Evolutionary conservation across 768 basidiomycete genomes (phyloP).

Genomic region (Suillus bovinus): DNA sequence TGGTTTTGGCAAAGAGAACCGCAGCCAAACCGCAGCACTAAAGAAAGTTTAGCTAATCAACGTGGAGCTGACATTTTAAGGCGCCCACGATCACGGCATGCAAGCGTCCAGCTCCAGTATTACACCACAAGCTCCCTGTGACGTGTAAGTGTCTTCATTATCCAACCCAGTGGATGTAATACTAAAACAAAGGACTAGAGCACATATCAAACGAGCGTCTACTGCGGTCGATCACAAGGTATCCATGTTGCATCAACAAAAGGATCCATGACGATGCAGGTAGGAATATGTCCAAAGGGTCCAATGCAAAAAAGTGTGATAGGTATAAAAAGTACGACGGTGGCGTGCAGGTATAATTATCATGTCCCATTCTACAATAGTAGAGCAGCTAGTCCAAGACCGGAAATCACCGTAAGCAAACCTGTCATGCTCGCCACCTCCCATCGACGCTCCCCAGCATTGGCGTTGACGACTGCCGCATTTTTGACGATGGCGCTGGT

Average conservation of each 20-base stretch:
- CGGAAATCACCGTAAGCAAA: conserved; percentile 15
- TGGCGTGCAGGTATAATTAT: neutral
- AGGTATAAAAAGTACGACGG: conserved; percentile 9
- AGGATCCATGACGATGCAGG: conserved; percentile 17
- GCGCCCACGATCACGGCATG: neutral
- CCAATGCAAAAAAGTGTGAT: conserved; percentile 19
- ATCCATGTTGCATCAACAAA: conserved; percentile 7
- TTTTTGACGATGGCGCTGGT: conserved; percentile 9
- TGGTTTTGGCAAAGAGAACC: neutral
- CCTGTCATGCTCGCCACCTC: conserved; percentile 14
- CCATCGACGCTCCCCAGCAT: conserved; percentile 28
- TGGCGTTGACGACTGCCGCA: conserved; percentile 18
- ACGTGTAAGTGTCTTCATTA: conserved; percentile 10
- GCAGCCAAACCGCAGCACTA: too few species aligned
- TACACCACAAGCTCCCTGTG: too few species aligned
- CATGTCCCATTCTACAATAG: conserved; percentile 20
- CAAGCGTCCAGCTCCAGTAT: too few species aligned
- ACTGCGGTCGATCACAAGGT: conserved; percentile 13
- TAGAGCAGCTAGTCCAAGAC: conserved; percentile 24
- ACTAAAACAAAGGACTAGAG: conserved; percentile 16
- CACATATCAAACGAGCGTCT: conserved; percentile 21
- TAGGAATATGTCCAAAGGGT: conserved; percentile 25
- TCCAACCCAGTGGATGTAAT: conserved; percentile 16
- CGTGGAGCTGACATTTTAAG: neutral
- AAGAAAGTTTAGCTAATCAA: neutral